Percentiles rank a stretch among this genome's conserved stretches.
phyloP scores from a whole-genome alignment of 1,284 basidiomycete genomes.

The Somion occarium region DNA sequence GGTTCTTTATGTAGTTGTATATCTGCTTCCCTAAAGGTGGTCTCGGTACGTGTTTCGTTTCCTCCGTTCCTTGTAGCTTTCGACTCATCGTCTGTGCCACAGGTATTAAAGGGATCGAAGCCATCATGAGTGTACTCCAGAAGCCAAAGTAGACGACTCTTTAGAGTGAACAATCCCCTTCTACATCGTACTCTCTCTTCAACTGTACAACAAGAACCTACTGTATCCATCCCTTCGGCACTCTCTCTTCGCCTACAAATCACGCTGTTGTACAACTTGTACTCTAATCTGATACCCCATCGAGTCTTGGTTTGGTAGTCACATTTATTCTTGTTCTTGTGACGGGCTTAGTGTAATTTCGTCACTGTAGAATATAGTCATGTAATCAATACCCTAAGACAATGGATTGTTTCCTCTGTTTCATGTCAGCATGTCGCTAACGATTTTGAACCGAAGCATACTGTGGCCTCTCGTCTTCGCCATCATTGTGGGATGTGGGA shows the following conservation, averaged over 20 bases:
- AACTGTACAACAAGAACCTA: too few relatives aligned
- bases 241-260: too few relatives aligned
- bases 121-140: conserved; percentile 33
- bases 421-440: too few relatives aligned
- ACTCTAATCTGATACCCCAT: background rate
- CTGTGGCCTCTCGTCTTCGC: too few relatives aligned
- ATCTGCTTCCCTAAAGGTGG: conserved; percentile 29
- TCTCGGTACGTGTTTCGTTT: conserved; percentile 11
- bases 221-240: background rate
- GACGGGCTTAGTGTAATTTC: too few relatives aligned
- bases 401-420: too few relatives aligned
- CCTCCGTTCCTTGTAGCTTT: background rate
- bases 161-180: background rate
- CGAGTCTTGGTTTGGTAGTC: too few relatives aligned
- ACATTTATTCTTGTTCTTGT: too few relatives aligned
- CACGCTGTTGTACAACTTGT: background rate
- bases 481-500: too few relatives aligned
- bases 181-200: background rate
- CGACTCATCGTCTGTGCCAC: conserved; percentile 4
- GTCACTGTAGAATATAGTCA: too few relatives aligned
- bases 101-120: conserved; percentile 33
- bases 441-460: too few relatives aligned
- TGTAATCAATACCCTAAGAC: too few relatives aligned
- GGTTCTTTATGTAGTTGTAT: conserved; percentile 20
- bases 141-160: conserved; percentile 26